Base-by-base conservation (phyloP, 176 grass and related monocot species). In the Triticum urartu region DNA sequence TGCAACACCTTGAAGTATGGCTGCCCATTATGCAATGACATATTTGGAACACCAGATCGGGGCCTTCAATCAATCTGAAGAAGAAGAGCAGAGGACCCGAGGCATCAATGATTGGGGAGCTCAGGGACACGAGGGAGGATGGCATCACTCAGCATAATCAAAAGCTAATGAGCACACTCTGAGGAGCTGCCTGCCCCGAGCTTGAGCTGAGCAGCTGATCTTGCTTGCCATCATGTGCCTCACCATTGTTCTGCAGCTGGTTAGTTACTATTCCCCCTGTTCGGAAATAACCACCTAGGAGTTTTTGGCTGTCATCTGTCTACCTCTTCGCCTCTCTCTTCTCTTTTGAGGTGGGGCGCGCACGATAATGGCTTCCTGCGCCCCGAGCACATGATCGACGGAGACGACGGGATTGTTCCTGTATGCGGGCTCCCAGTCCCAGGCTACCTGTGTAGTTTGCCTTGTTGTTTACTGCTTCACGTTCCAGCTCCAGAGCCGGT, bases 381-480 rank as follows among this genome's bases (percentile, higher is more conserved):
- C 73, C 74, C 79, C 24, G 42, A 75, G 89, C 89, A 84, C 89
- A 90, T 90, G 89, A 84, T 43, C 89, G 24, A 68, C 66, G 68
- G 73, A 76, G 72, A 75, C 24, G 45, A 52, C 73, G 73, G 26
- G 45, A 76, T 76, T 76, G 73, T 56, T 77, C 26, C 47, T 77
- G 74, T 56, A 56, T 21, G 74, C 74, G 26, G 45, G 74, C 74
- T 77, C 74, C 47, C 48, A 77, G 25, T 54, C 47, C 26, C 79
- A 77, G 39, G 58, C 84, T 81, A 64, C 80, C 15, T 77, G 80
- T 22, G 64, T 62, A 32, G 48, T 81, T 81, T 69, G 78, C 62
- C 61, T 81, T 81, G 62, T 83, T 90, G 58, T 90, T 87, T 87
- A 79, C 79, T 33, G 73, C 74, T 64, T 79, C 89, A 91, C 85